A percentile compares a stretch with the other conserved stretches of the same genome.
Conservation (phyloP, 768 basidiomycete genomes). For the Galerina sulciceps region DNA sequence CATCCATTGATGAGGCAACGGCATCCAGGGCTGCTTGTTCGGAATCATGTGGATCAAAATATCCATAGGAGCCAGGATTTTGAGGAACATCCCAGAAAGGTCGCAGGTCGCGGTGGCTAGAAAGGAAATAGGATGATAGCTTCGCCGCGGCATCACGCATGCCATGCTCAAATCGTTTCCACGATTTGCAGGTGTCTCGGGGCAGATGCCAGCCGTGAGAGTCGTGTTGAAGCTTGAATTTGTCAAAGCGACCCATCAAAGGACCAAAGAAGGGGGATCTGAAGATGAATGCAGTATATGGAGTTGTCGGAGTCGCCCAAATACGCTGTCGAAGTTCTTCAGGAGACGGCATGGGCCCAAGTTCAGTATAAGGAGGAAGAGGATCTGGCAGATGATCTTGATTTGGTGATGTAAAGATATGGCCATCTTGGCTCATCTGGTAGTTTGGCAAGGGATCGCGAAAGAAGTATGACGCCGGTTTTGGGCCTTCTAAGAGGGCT, state of each 20-base stretch:
- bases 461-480: too few relatives aligned
- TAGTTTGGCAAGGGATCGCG: too few relatives aligned
- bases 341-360: not conserved
- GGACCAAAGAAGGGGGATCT: not conserved
- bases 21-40: not conserved
- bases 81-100: not conserved
- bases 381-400: not conserved
- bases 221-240: not conserved
- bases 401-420: not conserved
- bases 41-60: conserved; percentile 4
- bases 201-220: conserved; percentile 9
- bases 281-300: not conserved
- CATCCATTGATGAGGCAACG: not conserved
- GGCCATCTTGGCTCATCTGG: too few relatives aligned
- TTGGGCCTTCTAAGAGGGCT: too few relatives aligned
- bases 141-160: not conserved
- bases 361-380: not conserved
- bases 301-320: not conserved
- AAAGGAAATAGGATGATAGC: not conserved
- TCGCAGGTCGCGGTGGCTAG: not conserved
- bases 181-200: conserved; percentile 1
- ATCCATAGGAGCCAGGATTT: conserved; percentile 7
- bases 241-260: not conserved
- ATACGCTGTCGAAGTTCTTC: not conserved
- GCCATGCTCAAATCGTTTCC: conserved; percentile 11